Evolutionary conservation across 2,329 filamentous ascomycete species (phyloP), one percentile per base, ranked within the genome.

Genomic region (Pyrenophora graminea): DNA sequence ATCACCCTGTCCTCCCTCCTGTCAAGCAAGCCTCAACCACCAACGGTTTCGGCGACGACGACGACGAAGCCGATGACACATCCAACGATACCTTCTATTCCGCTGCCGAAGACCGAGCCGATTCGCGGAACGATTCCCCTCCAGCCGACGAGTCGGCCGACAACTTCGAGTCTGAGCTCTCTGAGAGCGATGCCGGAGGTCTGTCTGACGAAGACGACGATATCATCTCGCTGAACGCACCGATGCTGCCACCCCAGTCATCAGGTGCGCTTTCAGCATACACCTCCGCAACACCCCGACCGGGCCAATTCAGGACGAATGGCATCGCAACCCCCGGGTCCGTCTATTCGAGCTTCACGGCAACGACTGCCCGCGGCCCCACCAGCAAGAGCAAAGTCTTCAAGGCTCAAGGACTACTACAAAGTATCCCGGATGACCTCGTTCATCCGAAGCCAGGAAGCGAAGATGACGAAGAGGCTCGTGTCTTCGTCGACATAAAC

Each of bases 121-220:
- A 71, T 6, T 73, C 74, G 31, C 70, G 71, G 42, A 66, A 67
- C 33, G 63, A 69, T 12, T 73, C 73, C 15, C 76, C 76, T 1
- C 70, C 71, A 12, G 72, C 66, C 25, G 73, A 65, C 10, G 71
- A 76, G 27, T 73, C 76, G 8, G 70, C 74, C 3, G 77, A 79
- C 47, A 73, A 74, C 18, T 68, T 79, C n/a, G 77, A 78, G 36
- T 74, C 85, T 3, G 85, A 89, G 55, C 70, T 82, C 7, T 87
- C 85, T 2, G 84, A 81, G 9, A 76, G 77, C 4, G 85, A 89
- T 48, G 86, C 87, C n/a, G 87, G 82, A 55, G 90, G 93, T 61
- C 79, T 93, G 13, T 96, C 93, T 0, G 92, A 96, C 70, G 93
- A 96, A 68, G 94, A 90, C 0, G 92, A 97, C 59, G 91, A 96